Percentiles rank a stretch among this genome's conserved stretches.
These are phyloP conservation scores for Hypoxylon trugodes DNA, from an alignment of 495 filamentous ascomycete species.

Conservation along the genomic window DNA sequence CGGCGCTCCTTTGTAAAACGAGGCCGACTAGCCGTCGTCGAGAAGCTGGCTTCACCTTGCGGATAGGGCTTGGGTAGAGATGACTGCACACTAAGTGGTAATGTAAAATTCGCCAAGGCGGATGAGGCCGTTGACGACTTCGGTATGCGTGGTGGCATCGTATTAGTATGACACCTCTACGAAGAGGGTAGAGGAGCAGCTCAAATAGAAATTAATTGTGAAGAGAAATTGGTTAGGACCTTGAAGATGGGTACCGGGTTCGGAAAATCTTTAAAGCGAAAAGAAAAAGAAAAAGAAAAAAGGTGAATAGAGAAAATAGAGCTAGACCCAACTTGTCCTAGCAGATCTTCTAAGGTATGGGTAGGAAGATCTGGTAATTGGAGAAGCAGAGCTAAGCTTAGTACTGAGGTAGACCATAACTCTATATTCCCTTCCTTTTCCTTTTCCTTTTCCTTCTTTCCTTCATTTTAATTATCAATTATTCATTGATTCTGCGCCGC, in stretches of 20 bases:
- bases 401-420: not conserved
- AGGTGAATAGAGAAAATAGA: too few species aligned
- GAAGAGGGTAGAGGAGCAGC: constrained; percentile 22
- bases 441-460: not conserved
- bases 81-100: constrained; percentile 2
- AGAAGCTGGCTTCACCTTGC: constrained; percentile 32
- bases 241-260: constrained; percentile 6
- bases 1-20: constrained; percentile 51
- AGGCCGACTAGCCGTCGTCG: constrained; percentile 37
- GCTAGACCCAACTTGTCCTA: too few species aligned
- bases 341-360: too few species aligned
- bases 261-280: constrained; percentile 6
- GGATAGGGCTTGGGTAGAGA: constrained; percentile 12
- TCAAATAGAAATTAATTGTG: constrained; percentile 9
- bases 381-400: too few species aligned
- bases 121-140: constrained; percentile 22
- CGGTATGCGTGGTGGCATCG: constrained; percentile 44
- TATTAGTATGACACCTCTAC: constrained; percentile 20
- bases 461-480: too few species aligned
- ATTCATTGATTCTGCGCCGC: too few species aligned
- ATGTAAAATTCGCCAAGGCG: not conserved
- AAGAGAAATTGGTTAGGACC: constrained; percentile 9
- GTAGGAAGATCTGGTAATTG: too few species aligned
- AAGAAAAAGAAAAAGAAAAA: too few species aligned
- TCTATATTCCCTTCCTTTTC: not conserved